Evolutionary conservation across 768 basidiomycete species (phyloP), one percentile per base, ranked within the genome.

Genomic region (Trametes maxima): DNA sequence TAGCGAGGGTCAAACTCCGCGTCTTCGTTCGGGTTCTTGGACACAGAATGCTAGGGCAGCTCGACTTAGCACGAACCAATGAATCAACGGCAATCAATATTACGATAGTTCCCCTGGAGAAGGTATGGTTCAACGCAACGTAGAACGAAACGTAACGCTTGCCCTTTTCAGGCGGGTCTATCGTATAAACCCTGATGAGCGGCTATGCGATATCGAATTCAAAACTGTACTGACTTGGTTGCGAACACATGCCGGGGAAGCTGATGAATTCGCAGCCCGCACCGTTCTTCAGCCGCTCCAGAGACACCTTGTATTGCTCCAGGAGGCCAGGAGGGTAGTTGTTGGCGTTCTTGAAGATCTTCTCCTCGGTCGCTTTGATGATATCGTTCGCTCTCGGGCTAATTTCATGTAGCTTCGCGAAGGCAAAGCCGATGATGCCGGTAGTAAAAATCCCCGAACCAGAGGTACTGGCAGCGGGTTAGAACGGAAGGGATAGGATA

Each of bases 71-170:
- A 33, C 51, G 3, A 14, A 22, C 4, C 28, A 42, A 3, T 24
- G 36, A 17, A 36, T 35, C 24, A 1, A 24, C 10, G 72, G 28
- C 28, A 8, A 8, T 33, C 28, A 33, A 33, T 33, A 79, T 40
- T 51, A 82, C 82, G 58, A 85, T 79, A 0, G 79, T 75, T 1
- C 84, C 83, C 13, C 82, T 70, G 11, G 79, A 81, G 62, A 82
- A 76, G 1, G 74, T 74, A 50, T 84, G 79, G 55, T 80, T 80
- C n/a, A 75, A 63, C 0, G 73, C 71, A 6, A 65, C 67, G 5
- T 73, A 49, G 16, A 83, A 44, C 0, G 78, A 76, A 22, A 80
- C 46, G 63, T 84, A 84, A 19, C 69, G 74, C 65, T 79, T 80
- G 1, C 77, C 78, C 0, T 74, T 63, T 57, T 72, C 73, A 0